phyloP scores from a whole-genome alignment of 495 filamentous ascomycete species.

The Lepraria neglecta region DNA sequence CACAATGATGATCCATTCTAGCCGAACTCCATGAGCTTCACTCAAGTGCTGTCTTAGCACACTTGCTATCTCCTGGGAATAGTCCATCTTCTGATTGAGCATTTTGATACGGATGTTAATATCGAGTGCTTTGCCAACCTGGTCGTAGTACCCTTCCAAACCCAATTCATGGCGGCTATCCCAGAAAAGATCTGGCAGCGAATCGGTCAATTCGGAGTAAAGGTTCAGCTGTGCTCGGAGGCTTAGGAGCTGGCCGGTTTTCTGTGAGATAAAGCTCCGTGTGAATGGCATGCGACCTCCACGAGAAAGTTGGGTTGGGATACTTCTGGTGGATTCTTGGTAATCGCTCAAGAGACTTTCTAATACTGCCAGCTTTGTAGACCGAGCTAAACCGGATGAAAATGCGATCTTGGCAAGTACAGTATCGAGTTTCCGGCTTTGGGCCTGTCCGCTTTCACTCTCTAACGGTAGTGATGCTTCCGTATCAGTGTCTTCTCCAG shows the following conservation, averaged over 20 bases:
- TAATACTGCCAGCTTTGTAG: constrained; percentile 92
- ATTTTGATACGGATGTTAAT: constrained; percentile 88
- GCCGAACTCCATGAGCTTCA: constrained; percentile 74
- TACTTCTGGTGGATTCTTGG: constrained; percentile 72
- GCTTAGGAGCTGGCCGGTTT: constrained; percentile 87
- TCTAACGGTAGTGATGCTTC: constrained; percentile 19
- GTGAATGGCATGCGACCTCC: constrained; percentile 63
- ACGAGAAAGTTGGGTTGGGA: constrained; percentile 64
- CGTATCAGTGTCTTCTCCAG: constrained; percentile 3
- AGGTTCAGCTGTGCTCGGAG: constrained; percentile 91
- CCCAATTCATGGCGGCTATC: constrained; percentile 81
- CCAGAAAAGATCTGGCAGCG: constrained; percentile 94
- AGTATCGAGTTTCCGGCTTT: constrained; percentile 54
- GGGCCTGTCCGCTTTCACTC: constrained; percentile 29
- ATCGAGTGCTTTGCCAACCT: constrained; percentile 83
- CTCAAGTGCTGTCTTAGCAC: constrained; percentile 83
- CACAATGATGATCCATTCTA: constrained; percentile 97
- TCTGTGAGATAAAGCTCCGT: constrained; percentile 74
- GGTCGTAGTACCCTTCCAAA: constrained; percentile 87
- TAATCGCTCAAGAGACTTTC: constrained; percentile 78
- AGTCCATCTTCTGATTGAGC: constrained; percentile 95
- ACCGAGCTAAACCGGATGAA: constrained; percentile 87
- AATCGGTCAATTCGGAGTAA: constrained; percentile 94
- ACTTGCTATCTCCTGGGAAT: constrained; percentile 89
- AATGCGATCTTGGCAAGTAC: constrained; percentile 93